Percentiles rank a stretch among this genome's conserved stretches.
Conservation (phyloP, 2,329 filamentous ascomycete genomes). For the Calonectria pseudoturangicola region DNA sequence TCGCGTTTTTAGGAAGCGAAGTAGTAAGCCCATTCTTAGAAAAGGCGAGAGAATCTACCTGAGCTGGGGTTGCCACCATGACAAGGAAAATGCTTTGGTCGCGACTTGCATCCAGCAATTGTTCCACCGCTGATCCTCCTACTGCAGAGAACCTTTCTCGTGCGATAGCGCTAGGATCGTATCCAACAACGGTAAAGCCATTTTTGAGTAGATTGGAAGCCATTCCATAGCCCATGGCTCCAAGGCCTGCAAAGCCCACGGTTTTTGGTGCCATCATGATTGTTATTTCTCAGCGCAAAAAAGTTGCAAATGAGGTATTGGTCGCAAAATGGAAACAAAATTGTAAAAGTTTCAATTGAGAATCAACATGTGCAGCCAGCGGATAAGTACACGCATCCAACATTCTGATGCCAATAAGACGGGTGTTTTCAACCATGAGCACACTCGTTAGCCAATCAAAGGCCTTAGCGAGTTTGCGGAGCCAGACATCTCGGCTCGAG, state of each 20-base stretch:
- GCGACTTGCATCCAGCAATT: conserved; percentile 7
- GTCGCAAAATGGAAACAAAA: not conserved
- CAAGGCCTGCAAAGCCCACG: conserved; percentile 8
- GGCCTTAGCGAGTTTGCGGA: conserved; percentile 5
- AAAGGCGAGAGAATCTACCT: conserved; percentile 5
- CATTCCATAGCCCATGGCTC: conserved; percentile 17
- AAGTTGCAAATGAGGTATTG: too few relatives aligned
- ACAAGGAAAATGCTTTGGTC: conserved; percentile 3
- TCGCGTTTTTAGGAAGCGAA: conserved; percentile 2
- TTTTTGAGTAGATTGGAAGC: conserved; percentile 9
- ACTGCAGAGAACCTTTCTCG: conserved; percentile 1
- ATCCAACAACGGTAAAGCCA: not conserved
- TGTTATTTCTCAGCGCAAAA: not conserved
- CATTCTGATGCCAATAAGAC: not conserved
- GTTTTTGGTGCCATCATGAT: not conserved
- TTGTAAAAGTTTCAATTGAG: not conserved
- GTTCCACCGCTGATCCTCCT: not conserved
- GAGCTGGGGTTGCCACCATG: conserved; percentile 2
- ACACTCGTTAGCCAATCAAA: not conserved
- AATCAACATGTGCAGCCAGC: not conserved
- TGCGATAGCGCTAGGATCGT: not conserved
- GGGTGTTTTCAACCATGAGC: not conserved
- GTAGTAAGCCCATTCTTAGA: not conserved
- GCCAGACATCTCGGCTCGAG: not conserved
- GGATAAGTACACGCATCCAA: not conserved